Percentiles rank a stretch among this genome's conserved stretches.
Evolutionary conservation across 2,329 filamentous ascomycete species (phyloP).

Genomic region (Fusarium sp.): DNA sequence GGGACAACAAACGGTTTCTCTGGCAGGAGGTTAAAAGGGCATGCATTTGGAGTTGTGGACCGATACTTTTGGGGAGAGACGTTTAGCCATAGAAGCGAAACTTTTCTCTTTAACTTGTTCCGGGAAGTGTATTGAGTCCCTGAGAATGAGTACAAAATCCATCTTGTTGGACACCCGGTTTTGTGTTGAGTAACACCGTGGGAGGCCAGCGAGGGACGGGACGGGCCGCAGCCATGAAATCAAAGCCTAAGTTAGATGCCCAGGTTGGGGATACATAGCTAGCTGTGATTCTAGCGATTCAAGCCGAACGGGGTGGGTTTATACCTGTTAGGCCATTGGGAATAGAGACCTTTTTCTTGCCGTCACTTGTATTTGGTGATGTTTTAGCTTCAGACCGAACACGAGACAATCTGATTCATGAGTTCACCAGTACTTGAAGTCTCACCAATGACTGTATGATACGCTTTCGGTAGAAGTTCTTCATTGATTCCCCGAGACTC

Average conservation of each 20-base stretch:
- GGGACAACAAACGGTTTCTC: constrained; percentile 27
- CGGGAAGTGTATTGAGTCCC: constrained; percentile 23
- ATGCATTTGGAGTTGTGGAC: constrained; percentile 46
- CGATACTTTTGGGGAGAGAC: constrained; percentile 37
- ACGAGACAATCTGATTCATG: not conserved
- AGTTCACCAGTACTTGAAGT: too few relatives aligned
- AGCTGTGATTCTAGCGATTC: not conserved
- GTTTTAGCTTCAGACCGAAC: too few relatives aligned
- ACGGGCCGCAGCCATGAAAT: constrained; percentile 27
- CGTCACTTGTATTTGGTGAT: not conserved
- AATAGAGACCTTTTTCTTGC: too few relatives aligned
- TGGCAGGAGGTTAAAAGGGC: constrained; percentile 38
- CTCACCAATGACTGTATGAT: not conserved
- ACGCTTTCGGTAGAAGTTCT: not conserved
- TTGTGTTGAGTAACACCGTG: constrained; percentile 10
- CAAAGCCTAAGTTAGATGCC: constrained; percentile 4
- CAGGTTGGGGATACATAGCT: constrained; percentile 1
- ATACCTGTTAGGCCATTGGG: not conserved
- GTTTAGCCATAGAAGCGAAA: constrained; percentile 43
- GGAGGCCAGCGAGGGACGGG: constrained; percentile 4
- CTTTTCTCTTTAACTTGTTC: constrained; percentile 38
- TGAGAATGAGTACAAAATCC: constrained; percentile 30
- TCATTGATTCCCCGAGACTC: not conserved
- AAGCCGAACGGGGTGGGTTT: not conserved
- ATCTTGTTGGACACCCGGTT: constrained; percentile 35